Evolutionary conservation across 106 monocot genomes (phyloP), one percentile per base, ranked within the genome.

Genomic region (Dioscorea alata): DNA sequence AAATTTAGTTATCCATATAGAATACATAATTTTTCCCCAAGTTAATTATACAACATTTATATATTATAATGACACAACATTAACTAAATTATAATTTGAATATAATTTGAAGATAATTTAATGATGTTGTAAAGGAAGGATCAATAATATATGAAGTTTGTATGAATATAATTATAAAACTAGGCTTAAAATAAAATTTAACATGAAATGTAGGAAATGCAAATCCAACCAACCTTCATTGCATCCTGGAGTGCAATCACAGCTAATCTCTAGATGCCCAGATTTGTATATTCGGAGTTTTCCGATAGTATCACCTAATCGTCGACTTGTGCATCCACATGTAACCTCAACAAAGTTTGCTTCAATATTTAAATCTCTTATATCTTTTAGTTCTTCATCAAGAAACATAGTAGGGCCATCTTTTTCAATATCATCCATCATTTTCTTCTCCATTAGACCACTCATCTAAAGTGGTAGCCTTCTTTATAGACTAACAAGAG

Each of bases 251-350:
- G 78, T 83, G 75, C 93, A 93, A 54, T 89, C 79, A 54, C 93
- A 93, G 61, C 31, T 58, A 68, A 93, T 60, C 74, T 77, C 73
- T 49, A 93, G 89, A 59, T 89, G 76, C 35, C 93, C 93, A 12
- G 81, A 84, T 12, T 63, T 61, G 69, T 73, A 93, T 24, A 93
- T 60, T 79, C 66, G 83, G 33, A 93, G 86, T 57, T 73, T 75
- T 4, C 93, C 93, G 16, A 89, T 79, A 12, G 86, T 73, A 68
- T 93, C 93, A 4, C 93, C 93, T 60, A 86, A 86, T 24, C 85
- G 81, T 57, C 72, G 83, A 66, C 93, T 93, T 17, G 93, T 93
- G 84, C 89, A 93, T 4, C 93, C 93, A 60, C 93, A 93, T 24
- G 69, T 93, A 21, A 93, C 86, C 66, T 93, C 84, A 1, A 93